These are phyloP conservation scores for Penicillium psychrosexuale DNA, from an alignment of 2,329 filamentous ascomycete genomes.

Conservation along the genomic window DNA sequence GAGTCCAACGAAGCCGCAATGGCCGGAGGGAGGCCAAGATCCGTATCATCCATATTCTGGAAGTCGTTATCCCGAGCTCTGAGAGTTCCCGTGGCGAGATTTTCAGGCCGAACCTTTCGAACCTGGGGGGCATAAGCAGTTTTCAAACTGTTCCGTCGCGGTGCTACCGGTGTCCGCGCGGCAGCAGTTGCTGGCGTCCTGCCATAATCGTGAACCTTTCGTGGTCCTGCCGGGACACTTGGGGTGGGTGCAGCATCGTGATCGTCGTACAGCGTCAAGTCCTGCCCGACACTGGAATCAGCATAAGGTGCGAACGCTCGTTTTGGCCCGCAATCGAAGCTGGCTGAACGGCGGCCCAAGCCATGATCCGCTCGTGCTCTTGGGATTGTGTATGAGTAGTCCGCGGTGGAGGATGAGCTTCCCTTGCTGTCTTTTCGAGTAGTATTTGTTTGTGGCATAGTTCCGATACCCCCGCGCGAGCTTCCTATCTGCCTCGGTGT, in stretches of 20 bases:
- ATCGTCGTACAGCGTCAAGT: constrained; percentile 42
- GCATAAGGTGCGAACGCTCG: constrained; percentile 27
- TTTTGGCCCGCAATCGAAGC: constrained; percentile 45
- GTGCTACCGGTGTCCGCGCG: constrained; percentile 34
- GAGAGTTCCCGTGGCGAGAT: constrained; percentile 37
- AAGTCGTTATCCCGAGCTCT: constrained; percentile 32
- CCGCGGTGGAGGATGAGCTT: constrained; percentile 74
- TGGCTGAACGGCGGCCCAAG: constrained; percentile 42
- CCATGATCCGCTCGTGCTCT: constrained; percentile 30
- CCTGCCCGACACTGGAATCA: constrained; percentile 21
- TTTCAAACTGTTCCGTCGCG: constrained; percentile 44
- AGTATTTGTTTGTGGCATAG: constrained; percentile 24
- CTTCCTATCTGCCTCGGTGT: constrained; percentile 62
- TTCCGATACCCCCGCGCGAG: constrained; percentile 45
- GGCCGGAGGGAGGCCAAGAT: constrained; percentile 38
- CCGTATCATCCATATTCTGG: constrained; percentile 24
- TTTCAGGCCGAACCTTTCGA: constrained; percentile 39
- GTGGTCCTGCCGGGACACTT: constrained; percentile 75
- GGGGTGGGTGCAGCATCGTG: constrained; percentile 84
- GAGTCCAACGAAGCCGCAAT: constrained; percentile 48
- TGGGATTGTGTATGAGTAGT: constrained; percentile 56
- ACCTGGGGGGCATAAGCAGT: constrained; percentile 40
- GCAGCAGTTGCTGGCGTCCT: constrained; percentile 21
- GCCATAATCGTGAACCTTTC: constrained; percentile 47
- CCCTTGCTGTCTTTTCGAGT: constrained; percentile 67